Evolutionary conservation across 192 early-diverging fungal species (phyloP).

Genomic region (Kappamyces sp.): DNA sequence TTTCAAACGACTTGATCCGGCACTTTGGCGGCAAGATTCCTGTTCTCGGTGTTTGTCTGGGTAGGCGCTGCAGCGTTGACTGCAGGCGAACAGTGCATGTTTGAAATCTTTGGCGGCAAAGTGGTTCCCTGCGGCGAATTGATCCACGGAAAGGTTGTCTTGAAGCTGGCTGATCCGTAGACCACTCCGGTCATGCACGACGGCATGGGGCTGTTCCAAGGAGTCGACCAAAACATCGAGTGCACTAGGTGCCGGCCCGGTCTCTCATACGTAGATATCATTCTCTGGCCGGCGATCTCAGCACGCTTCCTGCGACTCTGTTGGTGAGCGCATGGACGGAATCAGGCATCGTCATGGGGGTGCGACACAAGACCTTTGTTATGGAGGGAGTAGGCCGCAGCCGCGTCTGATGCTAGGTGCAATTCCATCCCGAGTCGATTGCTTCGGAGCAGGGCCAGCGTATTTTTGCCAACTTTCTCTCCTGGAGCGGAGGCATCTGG

Average conservation of each 20-base stretch:
- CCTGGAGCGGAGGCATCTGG: conserved; percentile 84
- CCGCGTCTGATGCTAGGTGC: conserved; percentile 40
- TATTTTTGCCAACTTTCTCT: conserved; percentile 88
- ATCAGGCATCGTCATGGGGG: conserved; percentile 89
- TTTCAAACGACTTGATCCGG: conserved; percentile 79
- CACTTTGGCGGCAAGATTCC: conserved; percentile 93
- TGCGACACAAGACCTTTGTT: conserved; percentile 80
- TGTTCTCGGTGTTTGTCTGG: conserved; percentile 74
- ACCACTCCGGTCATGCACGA: conserved; percentile 87
- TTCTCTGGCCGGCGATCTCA: conserved; percentile 82
- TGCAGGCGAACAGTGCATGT: conserved; percentile 83
- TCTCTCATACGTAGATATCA: conserved; percentile 63
- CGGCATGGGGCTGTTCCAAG: conserved; percentile 77
- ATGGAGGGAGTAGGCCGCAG: conserved; percentile 62
- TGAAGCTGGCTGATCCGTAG: neutral
- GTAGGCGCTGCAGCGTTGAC: conserved; percentile 19
- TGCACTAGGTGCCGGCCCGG: conserved; percentile 48
- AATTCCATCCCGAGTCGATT: conserved; percentile 98
- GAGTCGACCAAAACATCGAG: conserved; percentile 76
- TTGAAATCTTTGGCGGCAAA: conserved; percentile 87
- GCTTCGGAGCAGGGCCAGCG: conserved; percentile 82
- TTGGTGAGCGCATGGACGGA: conserved; percentile 82
- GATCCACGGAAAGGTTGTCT: conserved; percentile 76
- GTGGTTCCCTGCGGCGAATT: conserved; percentile 94
- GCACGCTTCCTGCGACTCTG: conserved; percentile 72